Evolutionary conservation across 257 asterid species (phyloP), one percentile per base, ranked within the genome.

Genomic region (Rauvolfia tetraphylla): DNA sequence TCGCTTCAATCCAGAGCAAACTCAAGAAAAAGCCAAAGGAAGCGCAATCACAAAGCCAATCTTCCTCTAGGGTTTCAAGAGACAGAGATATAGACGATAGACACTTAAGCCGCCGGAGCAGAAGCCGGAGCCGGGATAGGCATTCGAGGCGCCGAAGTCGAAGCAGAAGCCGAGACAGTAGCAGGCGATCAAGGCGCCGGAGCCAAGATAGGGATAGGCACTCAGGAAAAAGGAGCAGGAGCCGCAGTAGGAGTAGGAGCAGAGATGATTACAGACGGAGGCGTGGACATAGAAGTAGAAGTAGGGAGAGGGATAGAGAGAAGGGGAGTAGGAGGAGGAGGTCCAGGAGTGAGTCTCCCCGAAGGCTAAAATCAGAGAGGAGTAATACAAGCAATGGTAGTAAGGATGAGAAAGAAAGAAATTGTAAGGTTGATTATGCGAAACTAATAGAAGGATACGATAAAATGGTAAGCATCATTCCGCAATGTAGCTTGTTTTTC

Each of bases 361-460:
- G 73, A 38, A 82, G 69, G 81, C 78, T 84, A 86, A 75, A 77
- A 66, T 14, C 67, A n/a, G 84, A 76, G 73, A 85, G 80, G 79
- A 59, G 73, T 17, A 81, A 67, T 74, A 79, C 73, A 81, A 79
- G 84, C 79, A 71, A 71, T 75, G 76, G 61, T 76, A 78, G 41
- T 77, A 88, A 49, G 80, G 77, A 29, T 42, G 83, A 76, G 63
- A 78, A 71, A 72, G 76, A 66, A 70, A 74, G 80, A 27, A 71
- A 14, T 51, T 65, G 74, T 53, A 87, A 82, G 72, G 81, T 68
- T 79, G 95, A 92, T 83, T 90, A 73, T 81, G 88, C 82, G 31
- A 86, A 87, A 48, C 46, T 76, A 85, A 92, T 92, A 77, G 84
- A 85, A 77, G 98, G 95, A 54, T 94, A 88, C 83, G 90, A 85